These are phyloP conservation scores for Colletotrichum coccodes DNA, from an alignment of 2,329 filamentous ascomycete genomes.

Conservation along the genomic window DNA sequence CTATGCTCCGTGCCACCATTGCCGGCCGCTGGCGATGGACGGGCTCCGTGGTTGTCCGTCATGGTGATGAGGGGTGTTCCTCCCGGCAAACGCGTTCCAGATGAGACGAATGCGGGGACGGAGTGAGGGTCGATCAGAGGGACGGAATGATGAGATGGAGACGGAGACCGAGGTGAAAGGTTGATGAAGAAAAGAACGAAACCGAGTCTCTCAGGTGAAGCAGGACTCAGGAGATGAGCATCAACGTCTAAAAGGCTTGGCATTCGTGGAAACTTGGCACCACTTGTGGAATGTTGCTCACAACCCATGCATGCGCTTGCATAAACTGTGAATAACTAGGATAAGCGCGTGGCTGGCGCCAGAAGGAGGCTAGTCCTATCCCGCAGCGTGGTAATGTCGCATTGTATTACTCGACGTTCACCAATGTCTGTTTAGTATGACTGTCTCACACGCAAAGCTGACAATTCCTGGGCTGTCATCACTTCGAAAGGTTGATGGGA, in stretches of 20 bases:
- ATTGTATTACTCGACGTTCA: no score
- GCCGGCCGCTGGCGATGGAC: neutral
- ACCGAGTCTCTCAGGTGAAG: neutral
- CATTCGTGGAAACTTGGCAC: constrained; percentile 18
- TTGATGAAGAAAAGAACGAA: neutral
- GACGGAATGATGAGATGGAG: neutral
- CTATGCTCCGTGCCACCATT: constrained; percentile 18
- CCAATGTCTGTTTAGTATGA: no score
- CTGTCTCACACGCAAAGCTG: no score
- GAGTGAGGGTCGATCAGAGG: no score
- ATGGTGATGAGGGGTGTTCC: neutral
- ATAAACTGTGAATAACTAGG: neutral
- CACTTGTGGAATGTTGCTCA: neutral
- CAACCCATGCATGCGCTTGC: neutral
- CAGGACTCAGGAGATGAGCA: neutral
- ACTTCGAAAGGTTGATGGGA: no score
- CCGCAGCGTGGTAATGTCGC: neutral
- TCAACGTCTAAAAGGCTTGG: constrained; percentile 14
- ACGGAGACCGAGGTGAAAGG: neutral
- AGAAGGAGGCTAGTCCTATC: neutral
- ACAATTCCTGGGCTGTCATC: no score
- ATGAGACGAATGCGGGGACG: no score
- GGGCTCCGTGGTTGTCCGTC: neutral
- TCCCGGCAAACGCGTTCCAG: neutral
- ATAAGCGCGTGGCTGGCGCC: neutral